phyloP scores from a whole-genome alignment of 768 basidiomycete genomes.

The Auriscalpium orientale region DNA sequence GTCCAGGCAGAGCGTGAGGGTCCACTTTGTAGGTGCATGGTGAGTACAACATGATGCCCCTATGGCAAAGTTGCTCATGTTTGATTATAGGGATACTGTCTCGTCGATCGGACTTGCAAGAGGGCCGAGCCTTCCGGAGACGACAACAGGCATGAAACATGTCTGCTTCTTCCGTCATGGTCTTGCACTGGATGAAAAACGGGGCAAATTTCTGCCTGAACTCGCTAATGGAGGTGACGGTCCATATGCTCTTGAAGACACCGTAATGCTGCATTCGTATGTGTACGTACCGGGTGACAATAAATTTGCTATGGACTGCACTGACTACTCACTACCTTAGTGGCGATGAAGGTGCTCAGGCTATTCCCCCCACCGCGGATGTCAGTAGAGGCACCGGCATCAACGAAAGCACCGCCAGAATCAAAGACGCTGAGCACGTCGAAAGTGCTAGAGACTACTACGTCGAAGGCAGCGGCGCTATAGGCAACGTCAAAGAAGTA shows the following conservation, averaged over 20 bases:
- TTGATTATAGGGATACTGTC: constrained; percentile 35
- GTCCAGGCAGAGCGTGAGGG: constrained; percentile 12
- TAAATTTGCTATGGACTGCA: too few species aligned
- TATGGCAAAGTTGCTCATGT: neutral
- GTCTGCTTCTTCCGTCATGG: constrained; percentile 35
- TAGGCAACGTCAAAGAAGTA: neutral
- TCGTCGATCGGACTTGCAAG: constrained; percentile 35
- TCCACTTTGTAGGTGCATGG: constrained; percentile 41
- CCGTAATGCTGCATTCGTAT: too few species aligned
- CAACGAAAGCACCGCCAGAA: too few species aligned
- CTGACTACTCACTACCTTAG: too few species aligned
- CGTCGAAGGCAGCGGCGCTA: neutral
- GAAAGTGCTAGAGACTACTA: too few species aligned
- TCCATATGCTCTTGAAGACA: too few species aligned
- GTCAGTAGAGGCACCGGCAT: too few species aligned
- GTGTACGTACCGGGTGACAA: too few species aligned
- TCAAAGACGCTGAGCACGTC: too few species aligned
- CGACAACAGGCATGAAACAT: constrained; percentile 23
- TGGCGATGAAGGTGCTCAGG: too few species aligned
- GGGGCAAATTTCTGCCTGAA: constrained; percentile 41
- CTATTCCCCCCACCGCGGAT: too few species aligned
- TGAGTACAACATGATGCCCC: constrained; percentile 11
- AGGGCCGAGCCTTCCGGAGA: constrained; percentile 24
- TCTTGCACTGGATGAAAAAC: constrained; percentile 37
- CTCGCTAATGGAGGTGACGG: constrained; percentile 25